A percentile compares a stretch with the other conserved stretches of the same genome.
phyloP scores from a whole-genome alignment of 768 basidiomycete species.

The Gloeopeniophorella convolvens region DNA sequence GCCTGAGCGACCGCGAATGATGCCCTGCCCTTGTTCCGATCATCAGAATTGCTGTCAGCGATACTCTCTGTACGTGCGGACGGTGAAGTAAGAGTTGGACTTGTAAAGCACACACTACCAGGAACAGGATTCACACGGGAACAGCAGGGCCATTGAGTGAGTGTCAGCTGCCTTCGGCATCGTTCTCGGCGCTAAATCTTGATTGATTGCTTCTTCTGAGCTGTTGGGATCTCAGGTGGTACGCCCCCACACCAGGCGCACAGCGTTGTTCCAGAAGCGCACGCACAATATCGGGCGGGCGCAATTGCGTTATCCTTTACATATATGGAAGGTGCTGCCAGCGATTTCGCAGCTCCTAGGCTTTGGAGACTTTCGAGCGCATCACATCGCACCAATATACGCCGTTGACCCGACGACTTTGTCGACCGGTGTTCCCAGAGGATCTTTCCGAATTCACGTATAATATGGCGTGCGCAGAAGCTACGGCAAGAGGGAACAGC shows the following conservation, averaged over 20 bases:
- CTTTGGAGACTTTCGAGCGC: no score
- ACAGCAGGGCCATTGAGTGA: conserved; percentile 6
- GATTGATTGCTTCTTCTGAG: background rate
- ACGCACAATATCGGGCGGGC: background rate
- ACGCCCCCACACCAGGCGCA: background rate
- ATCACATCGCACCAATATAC: no score
- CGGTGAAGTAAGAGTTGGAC: background rate
- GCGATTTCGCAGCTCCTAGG: no score
- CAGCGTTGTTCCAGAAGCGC: background rate
- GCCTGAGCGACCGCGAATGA: conserved; percentile 22
- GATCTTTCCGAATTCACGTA: no score
- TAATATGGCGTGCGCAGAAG: no score
- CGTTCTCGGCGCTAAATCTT: conserved; percentile 6
- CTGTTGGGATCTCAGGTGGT: conserved; percentile 5
- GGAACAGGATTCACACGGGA: conserved; percentile 1
- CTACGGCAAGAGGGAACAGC: no score
- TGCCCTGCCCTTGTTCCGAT: no score
- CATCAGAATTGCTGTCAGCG: no score
- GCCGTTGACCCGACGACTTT: no score
- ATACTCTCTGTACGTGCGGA: background rate
- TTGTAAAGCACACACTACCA: background rate
- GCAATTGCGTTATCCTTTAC: background rate
- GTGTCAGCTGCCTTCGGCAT: conserved; percentile 8
- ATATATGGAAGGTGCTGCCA: no score
- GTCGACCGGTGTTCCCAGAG: no score